These are phyloP conservation scores for Peribolospora baueri DNA, from an alignment of 768 basidiomycete genomes.

Conservation along the genomic window DNA sequence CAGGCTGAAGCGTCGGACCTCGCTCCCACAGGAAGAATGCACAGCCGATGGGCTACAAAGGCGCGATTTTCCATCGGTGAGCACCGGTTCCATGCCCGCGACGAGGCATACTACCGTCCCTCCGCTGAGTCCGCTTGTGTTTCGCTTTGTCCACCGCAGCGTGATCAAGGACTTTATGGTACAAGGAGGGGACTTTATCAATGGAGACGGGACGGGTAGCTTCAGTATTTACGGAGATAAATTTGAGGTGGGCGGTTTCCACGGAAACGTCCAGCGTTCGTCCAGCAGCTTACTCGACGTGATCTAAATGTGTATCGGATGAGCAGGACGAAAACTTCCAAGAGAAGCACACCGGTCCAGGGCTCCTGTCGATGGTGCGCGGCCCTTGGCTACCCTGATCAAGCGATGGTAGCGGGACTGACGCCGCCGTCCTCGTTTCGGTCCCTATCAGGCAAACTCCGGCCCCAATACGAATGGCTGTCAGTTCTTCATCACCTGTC, in stretches of 20 bases:
- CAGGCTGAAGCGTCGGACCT: neutral
- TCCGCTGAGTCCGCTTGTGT: neutral
- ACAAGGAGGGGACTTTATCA: constrained; percentile 70
- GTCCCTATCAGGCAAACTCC: constrained; percentile 54
- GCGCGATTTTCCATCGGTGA: constrained; percentile 23
- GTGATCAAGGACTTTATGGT: constrained; percentile 51
- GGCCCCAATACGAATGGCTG: constrained; percentile 86
- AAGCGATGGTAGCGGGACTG: neutral
- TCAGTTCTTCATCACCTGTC: constrained; percentile 96
- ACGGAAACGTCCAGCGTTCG: neutral
- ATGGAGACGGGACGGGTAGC: constrained; percentile 79
- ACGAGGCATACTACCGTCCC: constrained; percentile 60
- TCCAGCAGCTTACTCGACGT: too few relatives aligned
- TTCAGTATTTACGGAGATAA: constrained; percentile 95
- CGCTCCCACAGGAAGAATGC: constrained; percentile 8
- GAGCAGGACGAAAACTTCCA: constrained; percentile 77
- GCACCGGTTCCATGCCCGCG: constrained; percentile 76
- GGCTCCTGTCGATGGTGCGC: constrained; percentile 68
- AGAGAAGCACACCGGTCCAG: constrained; percentile 64
- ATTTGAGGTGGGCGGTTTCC: constrained; percentile 38
- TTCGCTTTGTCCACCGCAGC: neutral
- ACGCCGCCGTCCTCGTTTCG: neutral
- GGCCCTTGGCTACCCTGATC: constrained; percentile 1
- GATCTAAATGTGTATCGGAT: neutral
- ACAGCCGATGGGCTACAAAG: constrained; percentile 13